phyloP scores from a whole-genome alignment of 371 early-diverging fungal genomes.

The Mortierella sp. region DNA sequence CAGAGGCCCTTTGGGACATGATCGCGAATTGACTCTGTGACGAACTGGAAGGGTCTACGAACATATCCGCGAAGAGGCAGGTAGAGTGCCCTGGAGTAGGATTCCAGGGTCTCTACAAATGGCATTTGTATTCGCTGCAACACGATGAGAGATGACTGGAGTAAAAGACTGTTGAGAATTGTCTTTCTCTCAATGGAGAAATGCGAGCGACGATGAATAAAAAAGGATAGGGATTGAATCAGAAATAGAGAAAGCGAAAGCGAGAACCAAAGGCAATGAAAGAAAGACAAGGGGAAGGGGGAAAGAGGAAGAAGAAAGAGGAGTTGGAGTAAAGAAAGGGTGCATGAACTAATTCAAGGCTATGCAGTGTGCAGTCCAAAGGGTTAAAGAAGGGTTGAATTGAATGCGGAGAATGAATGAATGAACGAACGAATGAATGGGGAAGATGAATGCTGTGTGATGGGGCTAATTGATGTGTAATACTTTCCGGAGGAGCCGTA shows the following conservation, averaged over 20 bases:
- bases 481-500: no score
- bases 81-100: conserved; percentile 59
- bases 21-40: conserved; percentile 46
- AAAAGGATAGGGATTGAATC: not conserved
- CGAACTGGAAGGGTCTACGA: conserved; percentile 52
- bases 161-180: not conserved
- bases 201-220: not conserved
- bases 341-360: not conserved
- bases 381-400: not conserved
- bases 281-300: not conserved
- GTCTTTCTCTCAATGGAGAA: not conserved
- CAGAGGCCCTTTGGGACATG: conserved; percentile 34
- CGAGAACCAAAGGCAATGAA: not conserved
- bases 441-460: no score
- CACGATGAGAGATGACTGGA: conserved; percentile 28
- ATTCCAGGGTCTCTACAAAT: conserved; percentile 59
- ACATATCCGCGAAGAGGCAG: conserved; percentile 52
- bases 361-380: not conserved
- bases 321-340: conserved; percentile 1
- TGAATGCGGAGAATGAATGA: no score
- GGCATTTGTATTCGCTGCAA: conserved; percentile 59
- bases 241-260: not conserved
- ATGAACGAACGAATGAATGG: no score
- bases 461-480: no score
- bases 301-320: not conserved